Conservation (phyloP, 495 filamentous ascomycete genomes). For the Penicillium roqueforti region DNA sequence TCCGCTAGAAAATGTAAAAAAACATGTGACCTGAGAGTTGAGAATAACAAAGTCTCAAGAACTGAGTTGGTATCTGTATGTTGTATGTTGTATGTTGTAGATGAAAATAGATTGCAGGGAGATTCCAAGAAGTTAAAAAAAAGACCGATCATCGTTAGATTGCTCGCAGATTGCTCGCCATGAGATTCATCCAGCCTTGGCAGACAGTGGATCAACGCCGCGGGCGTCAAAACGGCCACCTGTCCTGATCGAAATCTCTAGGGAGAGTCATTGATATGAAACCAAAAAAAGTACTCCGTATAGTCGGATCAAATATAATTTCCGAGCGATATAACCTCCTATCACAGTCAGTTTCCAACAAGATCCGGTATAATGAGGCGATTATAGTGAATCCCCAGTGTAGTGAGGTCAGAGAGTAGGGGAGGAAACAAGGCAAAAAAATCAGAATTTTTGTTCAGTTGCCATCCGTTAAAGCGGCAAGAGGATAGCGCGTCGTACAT, state of each 20-base stretch:
- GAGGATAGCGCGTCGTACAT: constrained; percentile 32
- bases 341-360: background rate
- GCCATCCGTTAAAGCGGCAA: constrained; percentile 40
- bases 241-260: constrained; percentile 22
- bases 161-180: constrained; percentile 18
- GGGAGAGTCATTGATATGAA: background rate
- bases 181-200: constrained; percentile 26
- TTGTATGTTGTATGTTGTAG: too few relatives aligned
- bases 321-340: background rate
- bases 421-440: constrained; percentile 23
- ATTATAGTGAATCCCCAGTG: background rate
- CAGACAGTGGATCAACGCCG: constrained; percentile 16
- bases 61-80: background rate
- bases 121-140: background rate
- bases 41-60: background rate
- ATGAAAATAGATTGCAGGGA: too few relatives aligned
- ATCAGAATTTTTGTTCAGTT: constrained; percentile 43
- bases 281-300: background rate
- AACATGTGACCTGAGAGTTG: background rate
- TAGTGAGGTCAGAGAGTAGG: constrained; percentile 13
- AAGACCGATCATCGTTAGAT: constrained; percentile 13
- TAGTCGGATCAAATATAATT: background rate
- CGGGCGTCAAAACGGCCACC: constrained; percentile 21
- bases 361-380: background rate
- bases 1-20: constrained; percentile 17